phyloP scores from a whole-genome alignment of 1,284 basidiomycete species.

The Cutaneotrichosporon sp. region DNA sequence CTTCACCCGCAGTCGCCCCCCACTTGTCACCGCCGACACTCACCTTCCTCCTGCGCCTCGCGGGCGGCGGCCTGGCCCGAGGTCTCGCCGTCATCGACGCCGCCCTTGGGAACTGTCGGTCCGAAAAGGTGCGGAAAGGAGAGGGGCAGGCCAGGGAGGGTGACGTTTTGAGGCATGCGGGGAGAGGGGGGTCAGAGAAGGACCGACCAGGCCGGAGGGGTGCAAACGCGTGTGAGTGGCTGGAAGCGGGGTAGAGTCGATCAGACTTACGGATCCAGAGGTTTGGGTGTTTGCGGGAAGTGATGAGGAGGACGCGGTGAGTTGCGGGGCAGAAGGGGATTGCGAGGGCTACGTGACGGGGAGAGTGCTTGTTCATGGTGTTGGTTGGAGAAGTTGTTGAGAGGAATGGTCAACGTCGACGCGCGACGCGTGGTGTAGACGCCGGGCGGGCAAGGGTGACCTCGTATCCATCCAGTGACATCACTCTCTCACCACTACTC shows the following conservation, averaged over 20 bases:
- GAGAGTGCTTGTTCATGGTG: constrained; percentile 16
- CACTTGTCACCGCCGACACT: neutral
- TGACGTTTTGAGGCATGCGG: neutral
- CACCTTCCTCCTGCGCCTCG: constrained; percentile 53
- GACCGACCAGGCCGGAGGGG: no score
- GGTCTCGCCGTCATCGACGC: constrained; percentile 48
- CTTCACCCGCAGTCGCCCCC: no score
- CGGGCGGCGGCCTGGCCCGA: constrained; percentile 47
- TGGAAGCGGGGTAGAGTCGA: no score
- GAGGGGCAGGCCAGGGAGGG: neutral
- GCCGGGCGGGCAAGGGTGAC: neutral
- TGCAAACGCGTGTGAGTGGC: neutral
- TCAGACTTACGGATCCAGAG: constrained; percentile 48
- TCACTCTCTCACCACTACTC: no score
- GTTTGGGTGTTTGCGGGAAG: constrained; percentile 42
- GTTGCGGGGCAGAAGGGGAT: constrained; percentile 38
- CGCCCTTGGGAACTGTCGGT: constrained; percentile 49
- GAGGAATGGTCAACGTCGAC: no score
- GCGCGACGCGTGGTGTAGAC: neutral
- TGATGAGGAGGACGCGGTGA: constrained; percentile 44
- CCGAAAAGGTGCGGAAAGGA: neutral
- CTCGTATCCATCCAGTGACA: no score
- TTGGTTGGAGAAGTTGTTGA: neutral
- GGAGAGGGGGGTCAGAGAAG: no score
- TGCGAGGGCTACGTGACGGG: constrained; percentile 47